Evolutionary conservation across 768 basidiomycete species (phyloP).

Genomic region (Russula olivacea): DNA sequence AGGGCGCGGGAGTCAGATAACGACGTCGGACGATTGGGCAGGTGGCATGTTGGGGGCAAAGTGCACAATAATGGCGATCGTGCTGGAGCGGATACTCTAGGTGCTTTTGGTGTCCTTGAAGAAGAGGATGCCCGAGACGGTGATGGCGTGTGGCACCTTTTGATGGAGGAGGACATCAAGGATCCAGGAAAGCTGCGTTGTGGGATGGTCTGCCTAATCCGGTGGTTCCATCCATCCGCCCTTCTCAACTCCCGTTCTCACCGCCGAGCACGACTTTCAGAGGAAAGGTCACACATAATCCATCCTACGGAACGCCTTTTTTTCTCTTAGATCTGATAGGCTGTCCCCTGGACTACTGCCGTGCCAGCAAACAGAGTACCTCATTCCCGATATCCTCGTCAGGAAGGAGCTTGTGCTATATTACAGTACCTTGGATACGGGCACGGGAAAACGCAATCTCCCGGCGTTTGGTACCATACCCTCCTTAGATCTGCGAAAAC

Average conservation of each 20-base stretch:
- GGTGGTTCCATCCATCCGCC: neutral
- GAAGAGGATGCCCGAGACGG: conserved; percentile 11
- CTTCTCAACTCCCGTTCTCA: neutral
- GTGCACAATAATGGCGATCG: conserved; percentile 48
- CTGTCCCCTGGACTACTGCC: neutral
- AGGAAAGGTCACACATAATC: neutral
- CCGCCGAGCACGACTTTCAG: neutral
- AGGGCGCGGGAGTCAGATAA: conserved; percentile 62
- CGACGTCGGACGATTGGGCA: conserved; percentile 49
- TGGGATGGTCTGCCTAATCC: too few species aligned
- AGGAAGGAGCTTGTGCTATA: neutral
- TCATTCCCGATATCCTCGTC: neutral
- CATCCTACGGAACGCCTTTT: neutral
- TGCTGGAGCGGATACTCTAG: neutral
- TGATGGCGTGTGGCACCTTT: conserved; percentile 18
- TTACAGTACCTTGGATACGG: neutral
- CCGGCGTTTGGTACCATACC: neutral
- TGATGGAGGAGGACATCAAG: conserved; percentile 14
- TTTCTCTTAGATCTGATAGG: neutral
- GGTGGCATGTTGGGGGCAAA: conserved; percentile 78
- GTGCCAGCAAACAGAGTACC: neutral
- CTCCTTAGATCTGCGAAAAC: too few species aligned
- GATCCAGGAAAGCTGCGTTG: neutral
- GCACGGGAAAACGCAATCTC: neutral
- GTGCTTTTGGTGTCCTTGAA: conserved; percentile 21